Base-by-base conservation (phyloP, 768 basidiomycete species). In the Mycena amicta region DNA sequence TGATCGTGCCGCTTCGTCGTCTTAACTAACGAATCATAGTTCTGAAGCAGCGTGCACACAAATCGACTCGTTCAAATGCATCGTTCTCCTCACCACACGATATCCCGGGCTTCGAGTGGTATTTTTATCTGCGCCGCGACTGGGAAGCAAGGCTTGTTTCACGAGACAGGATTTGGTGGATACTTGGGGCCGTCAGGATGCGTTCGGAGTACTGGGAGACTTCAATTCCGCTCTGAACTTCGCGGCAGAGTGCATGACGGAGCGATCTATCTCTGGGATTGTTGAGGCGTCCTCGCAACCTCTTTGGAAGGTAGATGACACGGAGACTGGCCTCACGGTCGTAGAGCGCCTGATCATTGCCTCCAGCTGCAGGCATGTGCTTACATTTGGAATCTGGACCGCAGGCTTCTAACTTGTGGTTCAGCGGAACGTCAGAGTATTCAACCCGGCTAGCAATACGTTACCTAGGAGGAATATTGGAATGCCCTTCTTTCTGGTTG, bases 221-320 rank as follows among this genome's bases (percentile, higher is more conserved):
- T 59, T 52, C 46, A n/a, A 22, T 20, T 54, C 51, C 25, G 37
- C 20, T 33, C 39, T 46, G 1, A n/a, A 49, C 16, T 54, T 59
- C 39, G 57, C 53, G 11, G 52, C 47, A 20, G 57, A 52, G 1
- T 59, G 57, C 43, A 2, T 59, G 15, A 49, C 57, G 2, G 57
- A 59, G 16, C 13, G 27, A 5, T 43, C 46, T 30, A 40, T 59
- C 2, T 53, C 27, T 12, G 1, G 41, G 3, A 40, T 59, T 6
- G 37, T 59, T n/a, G 25, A 18, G 5, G 15, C 30, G 11, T 2
- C 18, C 2, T 8, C 50, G 2, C 3, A 43, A 31, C 8, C 5
- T 1, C 51, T 57, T 20, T 49, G 47, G 47, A 25, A 15, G 47
- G 5, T 4, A 50, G 40, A 3, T 37, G 4, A 4, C 11, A 22